Evolutionary conservation across 331 rosid species (phyloP).

Genomic region (Prunus yedoensis): DNA sequence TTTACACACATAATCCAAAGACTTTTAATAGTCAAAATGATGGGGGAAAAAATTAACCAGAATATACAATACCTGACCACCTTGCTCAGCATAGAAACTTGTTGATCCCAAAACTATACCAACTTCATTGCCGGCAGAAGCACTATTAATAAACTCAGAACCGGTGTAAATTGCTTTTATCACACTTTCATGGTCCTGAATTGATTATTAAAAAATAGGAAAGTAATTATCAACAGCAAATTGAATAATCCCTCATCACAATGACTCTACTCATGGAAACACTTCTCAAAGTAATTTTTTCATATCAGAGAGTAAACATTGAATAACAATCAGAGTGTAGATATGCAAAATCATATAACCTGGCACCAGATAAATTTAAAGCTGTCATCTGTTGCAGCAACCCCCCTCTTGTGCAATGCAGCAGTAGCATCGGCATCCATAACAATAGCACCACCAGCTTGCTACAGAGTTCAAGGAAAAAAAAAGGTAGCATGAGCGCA

Average conservation of each 20-base stretch:
- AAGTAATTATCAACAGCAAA: neutral
- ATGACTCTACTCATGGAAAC: neutral
- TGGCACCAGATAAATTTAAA: slow-evolving; percentile 73
- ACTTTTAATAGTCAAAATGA: neutral
- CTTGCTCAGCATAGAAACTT: slow-evolving; percentile 98
- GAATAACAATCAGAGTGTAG: neutral
- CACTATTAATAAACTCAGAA: slow-evolving; percentile 61
- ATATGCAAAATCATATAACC: slow-evolving; percentile 37
- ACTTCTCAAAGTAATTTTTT: neutral
- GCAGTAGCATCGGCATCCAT: slow-evolving; percentile 94
- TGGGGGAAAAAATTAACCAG: neutral
- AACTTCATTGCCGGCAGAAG: slow-evolving; percentile 52
- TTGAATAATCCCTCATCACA: neutral
- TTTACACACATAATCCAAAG: no score
- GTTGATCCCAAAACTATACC: slow-evolving; percentile 85
- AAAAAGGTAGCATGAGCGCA: neutral
- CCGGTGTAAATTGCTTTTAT: slow-evolving; percentile 86
- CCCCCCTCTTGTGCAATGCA: slow-evolving; percentile 60
- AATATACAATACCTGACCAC: slow-evolving; percentile 84
- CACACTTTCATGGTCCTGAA: slow-evolving; percentile 75
- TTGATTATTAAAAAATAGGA: slow-evolving; percentile 12
- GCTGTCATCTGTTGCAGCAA: slow-evolving; percentile 78
- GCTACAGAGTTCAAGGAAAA: slow-evolving; percentile 42
- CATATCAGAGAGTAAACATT: neutral
- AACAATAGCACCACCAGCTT: slow-evolving; percentile 83